Base-by-base conservation (phyloP, 2,329 filamentous ascomycete species). In the Thielaviopsis ethacetica region DNA sequence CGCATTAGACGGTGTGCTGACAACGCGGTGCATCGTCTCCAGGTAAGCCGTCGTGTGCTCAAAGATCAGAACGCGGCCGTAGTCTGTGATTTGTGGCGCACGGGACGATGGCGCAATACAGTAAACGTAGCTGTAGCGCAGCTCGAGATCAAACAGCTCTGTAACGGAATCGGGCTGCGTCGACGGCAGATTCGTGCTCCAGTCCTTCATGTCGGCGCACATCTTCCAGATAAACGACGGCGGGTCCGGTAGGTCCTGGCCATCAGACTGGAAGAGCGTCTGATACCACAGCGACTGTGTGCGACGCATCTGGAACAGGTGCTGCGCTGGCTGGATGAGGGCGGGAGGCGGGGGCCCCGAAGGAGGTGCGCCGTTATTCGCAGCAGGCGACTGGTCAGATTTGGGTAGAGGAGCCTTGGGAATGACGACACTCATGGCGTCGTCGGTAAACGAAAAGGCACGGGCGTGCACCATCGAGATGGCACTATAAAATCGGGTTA, bases 371-470 rank as follows among this genome's bases (percentile, higher is more conserved):
- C 64, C 71, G 70, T 63, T 72, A 69, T 64, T 72, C 47, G 54
- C 24, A 24, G 10, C n/a, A 19, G 44, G 56, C 26, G 51, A 7
- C 5, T 58, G 57, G 10, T 61, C 60, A 5, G 53, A 34, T 65
- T 38, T 71, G 68, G n/a, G 72, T 68, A 7, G 72, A 68, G 58
- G 79, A 30, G 56, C 60, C 19, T 59, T 77, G 1, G 90, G 89
- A 62, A 90, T 80, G n/a, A 80, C 81, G 30, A 97, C 91, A 63
- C 88, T 85, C 26, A 87, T 80, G 5, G 91, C 86, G 59, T 91
- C 88, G 67, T 97, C 91, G 0, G 89, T 91, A 67, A 97, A 96
- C 0, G 91, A 95, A 69, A 96, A 96, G 0, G 90, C 85, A 38
- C 89, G 79, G 12, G 87, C 87, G 64, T 94, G 83, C 4, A 91